Conservation (phyloP, 352 stramenopile genomes). For the Phytopythium oedochilum region DNA sequence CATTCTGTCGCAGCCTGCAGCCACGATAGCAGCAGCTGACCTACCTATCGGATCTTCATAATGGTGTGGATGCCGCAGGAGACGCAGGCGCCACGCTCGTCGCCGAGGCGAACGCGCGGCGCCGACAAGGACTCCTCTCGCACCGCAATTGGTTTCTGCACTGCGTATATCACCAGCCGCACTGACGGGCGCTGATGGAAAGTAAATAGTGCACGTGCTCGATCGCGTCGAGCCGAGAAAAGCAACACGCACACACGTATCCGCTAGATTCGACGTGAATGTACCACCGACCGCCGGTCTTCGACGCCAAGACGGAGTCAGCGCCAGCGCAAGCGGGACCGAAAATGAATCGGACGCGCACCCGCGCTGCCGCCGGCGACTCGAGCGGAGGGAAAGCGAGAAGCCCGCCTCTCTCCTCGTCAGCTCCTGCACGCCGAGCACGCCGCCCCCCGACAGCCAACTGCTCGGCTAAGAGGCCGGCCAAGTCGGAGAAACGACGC, state of each 20-base stretch:
- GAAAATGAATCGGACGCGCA: constrained; percentile 3
- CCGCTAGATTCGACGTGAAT: neutral
- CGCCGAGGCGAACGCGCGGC: constrained; percentile 8
- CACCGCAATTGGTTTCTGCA: constrained; percentile 57
- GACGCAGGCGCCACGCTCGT: neutral
- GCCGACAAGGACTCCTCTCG: constrained; percentile 22
- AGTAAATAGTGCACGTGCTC: constrained; percentile 52
- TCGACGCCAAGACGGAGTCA: constrained; percentile 40
- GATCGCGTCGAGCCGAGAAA: neutral
- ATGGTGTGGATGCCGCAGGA: constrained; percentile 37
- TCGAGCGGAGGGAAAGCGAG: constrained; percentile 6
- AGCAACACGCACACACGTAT: neutral
- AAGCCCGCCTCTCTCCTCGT: constrained; percentile 23
- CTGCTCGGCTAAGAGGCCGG: constrained; percentile 15
- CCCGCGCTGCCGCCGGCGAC: constrained; percentile 25
- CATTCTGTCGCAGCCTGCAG: neutral
- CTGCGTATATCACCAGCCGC: constrained; percentile 76
- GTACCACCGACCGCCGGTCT: constrained; percentile 16
- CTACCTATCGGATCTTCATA: too few relatives aligned
- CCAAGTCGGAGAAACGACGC: constrained; percentile 17
- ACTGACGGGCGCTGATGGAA: constrained; percentile 52
- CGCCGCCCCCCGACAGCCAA: constrained; percentile 6
- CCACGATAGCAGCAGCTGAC: too few relatives aligned
- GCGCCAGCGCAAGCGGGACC: constrained; percentile 41
- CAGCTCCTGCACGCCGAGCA: constrained; percentile 18